Conservation (phyloP, 805 yeast genomes). For the Kluyveromyces nonfermentans region DNA sequence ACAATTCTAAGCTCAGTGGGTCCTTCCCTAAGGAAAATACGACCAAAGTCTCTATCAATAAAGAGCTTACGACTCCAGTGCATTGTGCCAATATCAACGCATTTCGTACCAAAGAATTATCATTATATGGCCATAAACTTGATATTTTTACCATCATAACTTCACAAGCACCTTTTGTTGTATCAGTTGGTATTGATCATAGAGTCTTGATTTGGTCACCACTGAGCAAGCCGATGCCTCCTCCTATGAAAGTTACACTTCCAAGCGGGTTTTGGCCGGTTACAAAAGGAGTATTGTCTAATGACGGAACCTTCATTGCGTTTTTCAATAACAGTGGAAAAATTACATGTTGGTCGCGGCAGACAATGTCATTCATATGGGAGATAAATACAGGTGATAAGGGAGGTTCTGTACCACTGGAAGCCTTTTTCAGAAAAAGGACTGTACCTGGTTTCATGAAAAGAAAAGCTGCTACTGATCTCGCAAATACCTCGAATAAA, state of each 20-base stretch:
- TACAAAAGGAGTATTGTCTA: conserved; percentile 44
- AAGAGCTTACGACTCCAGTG: conserved; percentile 5
- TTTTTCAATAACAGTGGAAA: conserved; percentile 44
- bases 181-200: conserved; percentile 68
- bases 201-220: conserved; percentile 70
- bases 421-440: conserved; percentile 50
- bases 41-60: conserved; percentile 9
- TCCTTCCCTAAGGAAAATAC: conserved; percentile 11
- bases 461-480: conserved; percentile 20
- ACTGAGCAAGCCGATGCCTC: conserved; percentile 37
- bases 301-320: conserved; percentile 49
- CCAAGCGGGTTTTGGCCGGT: conserved; percentile 51
- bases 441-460: conserved; percentile 38
- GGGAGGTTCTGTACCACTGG: conserved; percentile 35
- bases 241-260: conserved; percentile 37
- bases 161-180: conserved; percentile 51
- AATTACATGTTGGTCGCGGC: conserved; percentile 54
- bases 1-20: neutral
- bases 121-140: conserved; percentile 44
- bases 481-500: conserved; percentile 1
- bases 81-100: neutral
- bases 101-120: conserved; percentile 31
- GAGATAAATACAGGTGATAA: conserved; percentile 34
- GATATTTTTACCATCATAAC: conserved; percentile 57
- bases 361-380: conserved; percentile 50